Percentiles rank a stretch among this genome's conserved stretches.
Conservation (phyloP, 2,329 filamentous ascomycete species). For the Alternaria dauci region DNA sequence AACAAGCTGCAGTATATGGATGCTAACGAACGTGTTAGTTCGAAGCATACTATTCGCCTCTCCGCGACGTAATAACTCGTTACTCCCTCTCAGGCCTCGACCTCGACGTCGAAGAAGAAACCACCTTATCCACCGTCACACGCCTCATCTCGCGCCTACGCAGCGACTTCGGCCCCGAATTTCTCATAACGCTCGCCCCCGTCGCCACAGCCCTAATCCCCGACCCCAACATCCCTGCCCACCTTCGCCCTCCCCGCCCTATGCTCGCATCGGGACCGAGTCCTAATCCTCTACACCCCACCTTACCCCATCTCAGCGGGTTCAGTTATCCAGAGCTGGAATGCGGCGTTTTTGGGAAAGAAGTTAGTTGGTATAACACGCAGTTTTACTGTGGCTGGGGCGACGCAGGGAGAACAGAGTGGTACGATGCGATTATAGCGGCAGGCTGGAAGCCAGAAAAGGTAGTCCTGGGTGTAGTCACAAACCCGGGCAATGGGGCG, state of each 20-base stretch:
- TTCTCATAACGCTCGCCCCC: conserved; percentile 82
- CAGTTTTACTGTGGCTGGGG: conserved; percentile 97
- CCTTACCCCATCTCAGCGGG: conserved; percentile 72
- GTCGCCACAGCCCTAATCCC: conserved; percentile 77
- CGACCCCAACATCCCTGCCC: conserved; percentile 44
- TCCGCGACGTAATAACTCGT: conserved; percentile 70
- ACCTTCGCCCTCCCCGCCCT: conserved; percentile 40
- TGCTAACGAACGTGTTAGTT: conserved; percentile 59
- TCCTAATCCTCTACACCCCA: conserved; percentile 46
- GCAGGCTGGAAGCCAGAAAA: conserved; percentile 76
- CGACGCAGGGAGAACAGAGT: conserved; percentile 62
- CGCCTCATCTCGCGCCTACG: conserved; percentile 59
- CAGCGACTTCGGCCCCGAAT: conserved; percentile 71
- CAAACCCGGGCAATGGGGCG: conserved; percentile 76
- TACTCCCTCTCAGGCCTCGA: conserved; percentile 56
- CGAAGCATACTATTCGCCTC: conserved; percentile 75
- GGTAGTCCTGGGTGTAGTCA: conserved; percentile 82
- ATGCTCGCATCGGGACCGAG: conserved; percentile 39
- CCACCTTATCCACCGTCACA: conserved; percentile 70
- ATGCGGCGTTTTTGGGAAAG: conserved; percentile 41
- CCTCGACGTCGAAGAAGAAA: conserved; percentile 70
- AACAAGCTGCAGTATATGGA: not conserved
- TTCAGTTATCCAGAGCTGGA: conserved; percentile 84
- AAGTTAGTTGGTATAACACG: conserved; percentile 86
- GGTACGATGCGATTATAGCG: conserved; percentile 63